Evolutionary conservation across 495 filamentous ascomycete genomes (phyloP), one percentile per base, ranked within the genome.

Genomic region (Xylaria palmicola): DNA sequence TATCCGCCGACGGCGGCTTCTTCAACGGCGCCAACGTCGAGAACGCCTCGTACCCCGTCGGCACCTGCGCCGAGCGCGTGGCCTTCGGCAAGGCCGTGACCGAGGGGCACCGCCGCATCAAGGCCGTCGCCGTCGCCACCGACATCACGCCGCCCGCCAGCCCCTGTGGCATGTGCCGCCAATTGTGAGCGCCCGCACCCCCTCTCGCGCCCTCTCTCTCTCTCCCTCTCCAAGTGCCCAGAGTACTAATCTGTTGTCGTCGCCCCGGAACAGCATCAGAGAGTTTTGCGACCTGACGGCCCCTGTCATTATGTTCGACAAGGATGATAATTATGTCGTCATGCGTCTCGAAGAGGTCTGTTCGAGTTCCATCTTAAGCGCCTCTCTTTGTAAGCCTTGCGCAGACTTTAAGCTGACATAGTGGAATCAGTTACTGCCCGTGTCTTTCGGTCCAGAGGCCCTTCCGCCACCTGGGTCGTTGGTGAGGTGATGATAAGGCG

Each of bases 291-390:
- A 81, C 6, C 68, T 86, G 15, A 75, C 77, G 0, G 85, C 83
- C 50, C 93, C 92, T 0, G 82, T 97, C n/a, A 87, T 96, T 67
- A 93, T 98, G 94, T 93, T 91, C 72, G 91, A 92, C 69, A 86
- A 81, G 55, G 79, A 90, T 43, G 87, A 85, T 4, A 78, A 85
- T 27, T 90, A 82, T 62, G 79, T 81, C 8, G 82, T 92, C n/a
- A 85, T 82, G 78, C 91, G 83, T 40, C 79, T 97, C 61, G 85
- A 84, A 51, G 83, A 91, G 81, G 89, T 90, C 76, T 63, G 79
- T 73, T 3, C 24, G 10, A n/a, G n/a, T 6, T 20, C 19, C 39
- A 22, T 32, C 13, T n/a, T 24, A n/a, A 15, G 13, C 40, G 0
- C n/a, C n/a, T n/a, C n/a, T n/a, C n/a, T n/a, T n/a, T n/a, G n/a